Conservation (phyloP, 2,329 filamentous ascomycete species). For the Ilyonectria mors-panacis region DNA sequence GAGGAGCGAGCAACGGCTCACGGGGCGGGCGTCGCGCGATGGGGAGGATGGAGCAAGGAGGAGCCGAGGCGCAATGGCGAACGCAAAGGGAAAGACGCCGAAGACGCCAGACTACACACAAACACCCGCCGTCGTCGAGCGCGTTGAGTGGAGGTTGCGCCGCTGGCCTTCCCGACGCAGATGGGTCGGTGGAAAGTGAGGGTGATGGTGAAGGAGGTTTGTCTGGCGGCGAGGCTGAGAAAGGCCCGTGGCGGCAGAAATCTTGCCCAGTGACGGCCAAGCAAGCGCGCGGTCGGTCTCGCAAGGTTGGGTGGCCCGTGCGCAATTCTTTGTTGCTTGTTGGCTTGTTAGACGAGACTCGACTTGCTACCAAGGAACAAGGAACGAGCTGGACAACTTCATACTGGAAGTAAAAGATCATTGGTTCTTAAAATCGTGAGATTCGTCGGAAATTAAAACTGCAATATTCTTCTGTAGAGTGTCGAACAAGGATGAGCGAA, state of each 20-base stretch:
- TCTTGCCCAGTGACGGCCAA: constrained; percentile 38
- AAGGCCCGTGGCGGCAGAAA: constrained; percentile 26
- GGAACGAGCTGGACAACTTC: too few species aligned
- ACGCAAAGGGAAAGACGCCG: constrained; percentile 19
- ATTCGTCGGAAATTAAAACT: too few species aligned
- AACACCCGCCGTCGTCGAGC: constrained; percentile 34
- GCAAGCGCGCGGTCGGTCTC: constrained; percentile 27
- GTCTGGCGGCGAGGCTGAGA: constrained; percentile 45
- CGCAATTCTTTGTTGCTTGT: constrained; percentile 8
- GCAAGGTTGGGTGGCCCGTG: constrained; percentile 25
- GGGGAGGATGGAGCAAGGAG: constrained; percentile 12
- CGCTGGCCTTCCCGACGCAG: constrained; percentile 40
- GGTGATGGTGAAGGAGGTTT: constrained; percentile 39
- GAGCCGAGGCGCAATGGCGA: constrained; percentile 25
- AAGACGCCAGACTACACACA: constrained; percentile 25
- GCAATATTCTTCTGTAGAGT: too few species aligned
- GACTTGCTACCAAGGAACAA: too few species aligned
- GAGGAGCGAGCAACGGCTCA: constrained; percentile 19
- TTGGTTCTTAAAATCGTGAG: too few species aligned
- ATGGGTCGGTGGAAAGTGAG: constrained; percentile 17
- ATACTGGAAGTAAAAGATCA: too few species aligned
- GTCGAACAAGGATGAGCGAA: too few species aligned
- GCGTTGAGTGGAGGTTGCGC: constrained; percentile 35
- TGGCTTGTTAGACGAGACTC: background rate
- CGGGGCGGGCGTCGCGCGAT: constrained; percentile 24